Conservation (phyloP, 345 rosid genomes). For the Eucalyptus sideroxylon region DNA sequence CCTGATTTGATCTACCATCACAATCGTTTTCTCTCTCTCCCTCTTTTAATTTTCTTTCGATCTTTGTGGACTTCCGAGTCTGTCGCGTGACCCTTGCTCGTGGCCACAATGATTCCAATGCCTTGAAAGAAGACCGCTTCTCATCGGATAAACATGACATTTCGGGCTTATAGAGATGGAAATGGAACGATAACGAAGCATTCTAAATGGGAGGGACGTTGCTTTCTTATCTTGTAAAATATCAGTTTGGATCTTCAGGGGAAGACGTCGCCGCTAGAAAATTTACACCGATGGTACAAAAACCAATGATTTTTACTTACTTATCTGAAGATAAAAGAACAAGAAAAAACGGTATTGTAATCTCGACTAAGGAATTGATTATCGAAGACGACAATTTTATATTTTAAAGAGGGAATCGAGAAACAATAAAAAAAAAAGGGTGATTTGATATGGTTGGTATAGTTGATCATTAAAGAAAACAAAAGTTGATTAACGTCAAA, state of each 20-base stretch:
- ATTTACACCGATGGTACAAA: not conserved
- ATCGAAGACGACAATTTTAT: not conserved
- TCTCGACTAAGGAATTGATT: not conserved
- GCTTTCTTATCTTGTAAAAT: not conserved
- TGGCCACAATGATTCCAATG: not conserved
- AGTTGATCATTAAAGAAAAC: not conserved
- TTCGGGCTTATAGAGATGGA: not conserved
- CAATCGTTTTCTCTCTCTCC: not conserved
- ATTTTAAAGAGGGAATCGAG: not conserved
- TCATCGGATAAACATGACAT: not conserved
- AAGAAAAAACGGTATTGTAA: not conserved
- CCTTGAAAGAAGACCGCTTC: not conserved
- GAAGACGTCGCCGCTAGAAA: not conserved
- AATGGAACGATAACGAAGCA: not conserved
- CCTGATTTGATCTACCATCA: not conserved
- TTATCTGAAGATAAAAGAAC: not conserved
- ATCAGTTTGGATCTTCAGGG: not conserved
- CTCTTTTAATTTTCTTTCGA: not conserved
- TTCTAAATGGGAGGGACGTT: not conserved
- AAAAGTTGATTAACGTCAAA: not conserved
- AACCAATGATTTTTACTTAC: not conserved
- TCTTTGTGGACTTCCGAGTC: not conserved
- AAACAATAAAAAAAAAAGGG: not conserved
- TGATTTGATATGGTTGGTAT: not conserved
- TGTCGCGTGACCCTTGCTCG: not conserved